Conservation (phyloP, 805 yeast genomes). For the Candida hispaniensis region DNA sequence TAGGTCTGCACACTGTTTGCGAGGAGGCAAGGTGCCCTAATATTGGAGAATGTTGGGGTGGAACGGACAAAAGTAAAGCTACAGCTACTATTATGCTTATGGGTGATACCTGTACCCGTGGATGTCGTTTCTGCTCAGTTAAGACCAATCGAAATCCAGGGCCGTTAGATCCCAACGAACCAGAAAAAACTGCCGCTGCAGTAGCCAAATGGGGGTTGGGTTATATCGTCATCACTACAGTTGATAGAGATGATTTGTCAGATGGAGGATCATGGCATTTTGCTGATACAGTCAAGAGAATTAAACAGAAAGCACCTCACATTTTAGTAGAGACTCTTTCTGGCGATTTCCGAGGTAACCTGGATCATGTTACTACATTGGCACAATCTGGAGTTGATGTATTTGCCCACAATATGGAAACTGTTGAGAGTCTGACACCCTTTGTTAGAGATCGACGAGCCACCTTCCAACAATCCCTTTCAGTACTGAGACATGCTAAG, state of each 20-base stretch:
- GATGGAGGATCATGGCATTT: conserved; percentile 94
- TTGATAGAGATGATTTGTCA: conserved; percentile 85
- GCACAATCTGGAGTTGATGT: conserved; percentile 88
- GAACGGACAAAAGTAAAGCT: conserved; percentile 77
- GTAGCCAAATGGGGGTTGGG: conserved; percentile 97
- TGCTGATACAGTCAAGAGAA: conserved; percentile 73
- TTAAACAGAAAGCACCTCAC: conserved; percentile 81
- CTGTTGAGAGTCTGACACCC: conserved; percentile 92
- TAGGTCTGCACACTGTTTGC: conserved; percentile 89
- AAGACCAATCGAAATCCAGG: conserved; percentile 84
- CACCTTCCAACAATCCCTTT: conserved; percentile 76
- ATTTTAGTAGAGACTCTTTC: conserved; percentile 85
- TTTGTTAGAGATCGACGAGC: conserved; percentile 95
- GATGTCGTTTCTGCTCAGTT: conserved; percentile 97
- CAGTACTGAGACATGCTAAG: conserved; percentile 75
- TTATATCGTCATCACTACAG: conserved; percentile 93
- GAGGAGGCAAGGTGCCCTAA: conserved; percentile 99
- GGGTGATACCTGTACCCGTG: conserved; percentile 98
- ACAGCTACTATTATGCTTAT: conserved; percentile 95
- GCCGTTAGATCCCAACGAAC: conserved; percentile 89
- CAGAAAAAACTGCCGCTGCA: conserved; percentile 96
- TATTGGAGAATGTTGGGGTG: conserved; percentile 99
- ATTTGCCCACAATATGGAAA: conserved; percentile 93
- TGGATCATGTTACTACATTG: conserved; percentile 64
- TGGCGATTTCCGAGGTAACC: conserved; percentile 92